Conservation (phyloP, 345 rosid genomes). For the Gossypium longicalyx region DNA sequence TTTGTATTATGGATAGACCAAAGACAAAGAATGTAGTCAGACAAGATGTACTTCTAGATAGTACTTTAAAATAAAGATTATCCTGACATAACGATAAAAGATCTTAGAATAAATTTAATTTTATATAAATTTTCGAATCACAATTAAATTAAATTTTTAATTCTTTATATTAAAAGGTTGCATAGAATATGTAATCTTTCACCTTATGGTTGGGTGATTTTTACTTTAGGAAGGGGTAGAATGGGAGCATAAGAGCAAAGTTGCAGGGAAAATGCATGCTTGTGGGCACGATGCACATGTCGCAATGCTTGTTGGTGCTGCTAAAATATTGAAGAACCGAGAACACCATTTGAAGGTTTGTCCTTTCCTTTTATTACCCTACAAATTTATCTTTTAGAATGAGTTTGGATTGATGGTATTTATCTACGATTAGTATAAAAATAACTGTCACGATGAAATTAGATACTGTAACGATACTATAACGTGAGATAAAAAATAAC, state of each 20-base stretch:
- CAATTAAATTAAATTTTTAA: not conserved
- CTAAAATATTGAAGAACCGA: conserved; percentile 45
- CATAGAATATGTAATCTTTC: not conserved
- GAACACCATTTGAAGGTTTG: conserved; percentile 24
- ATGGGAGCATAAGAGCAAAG: conserved; percentile 45
- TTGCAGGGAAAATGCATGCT: conserved; percentile 56
- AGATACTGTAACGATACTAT: too few relatives aligned
- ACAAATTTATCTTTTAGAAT: too few relatives aligned
- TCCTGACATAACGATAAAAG: not conserved
- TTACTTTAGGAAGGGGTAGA: conserved; percentile 35
- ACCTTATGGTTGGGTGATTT: not conserved
- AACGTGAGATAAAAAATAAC: too few relatives aligned
- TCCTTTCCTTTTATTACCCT: too few relatives aligned
- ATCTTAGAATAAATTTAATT: not conserved
- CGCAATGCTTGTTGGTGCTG: conserved; percentile 62
- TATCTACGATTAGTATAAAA: accelerated
- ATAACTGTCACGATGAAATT: accelerated
- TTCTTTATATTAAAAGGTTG: not conserved
- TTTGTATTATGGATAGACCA: not conserved
- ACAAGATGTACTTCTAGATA: not conserved
- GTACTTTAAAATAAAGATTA: not conserved
- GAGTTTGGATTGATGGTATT: too few relatives aligned
- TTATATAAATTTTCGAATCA: not conserved
- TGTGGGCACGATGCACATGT: conserved; percentile 56
- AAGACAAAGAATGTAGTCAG: not conserved